Conservation (phyloP, 1,284 basidiomycete genomes). For the Moesziomyces sp. region DNA sequence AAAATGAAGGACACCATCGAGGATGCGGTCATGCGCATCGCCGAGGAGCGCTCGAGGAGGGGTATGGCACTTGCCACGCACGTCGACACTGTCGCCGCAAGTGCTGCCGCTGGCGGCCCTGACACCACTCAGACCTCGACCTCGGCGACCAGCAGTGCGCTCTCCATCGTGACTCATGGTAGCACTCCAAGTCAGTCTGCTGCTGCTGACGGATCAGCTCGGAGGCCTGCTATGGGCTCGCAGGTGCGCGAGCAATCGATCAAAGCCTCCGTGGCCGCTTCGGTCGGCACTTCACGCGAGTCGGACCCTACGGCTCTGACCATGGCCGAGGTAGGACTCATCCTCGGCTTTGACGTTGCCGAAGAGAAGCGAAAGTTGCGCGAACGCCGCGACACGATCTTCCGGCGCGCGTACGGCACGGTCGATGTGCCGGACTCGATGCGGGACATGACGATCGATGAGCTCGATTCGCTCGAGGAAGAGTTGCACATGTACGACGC, state of each 20-base stretch:
- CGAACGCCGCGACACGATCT: slow-evolving; percentile 16
- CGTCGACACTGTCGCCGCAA: background rate
- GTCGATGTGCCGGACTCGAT: background rate
- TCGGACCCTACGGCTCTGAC: slow-evolving; percentile 35
- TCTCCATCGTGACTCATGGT: background rate
- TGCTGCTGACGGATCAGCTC: background rate
- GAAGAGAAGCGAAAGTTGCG: slow-evolving; percentile 31
- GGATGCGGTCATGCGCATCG: slow-evolving; percentile 48
- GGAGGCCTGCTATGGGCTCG: background rate
- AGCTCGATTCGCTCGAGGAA: slow-evolving; percentile 17
- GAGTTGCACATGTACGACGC: background rate
- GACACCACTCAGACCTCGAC: background rate
- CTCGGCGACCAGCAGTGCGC: slow-evolving; percentile 1
- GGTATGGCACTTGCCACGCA: slow-evolving; percentile 42
- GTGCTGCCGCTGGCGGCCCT: background rate
- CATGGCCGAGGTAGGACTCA: slow-evolving; percentile 39
- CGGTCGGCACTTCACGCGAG: slow-evolving; percentile 28
- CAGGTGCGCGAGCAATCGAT: slow-evolving; percentile 36
- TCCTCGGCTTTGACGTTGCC: slow-evolving; percentile 43
- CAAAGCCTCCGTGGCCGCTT: slow-evolving; percentile 39
- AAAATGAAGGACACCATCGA: slow-evolving; percentile 56
- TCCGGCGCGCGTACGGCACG: slow-evolving; percentile 10
- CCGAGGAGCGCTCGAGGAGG: slow-evolving; percentile 32
- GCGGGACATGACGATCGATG: slow-evolving; percentile 2
- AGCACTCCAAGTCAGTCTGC: background rate